phyloP scores from a whole-genome alignment of 2,329 filamentous ascomycete species.

The Aureobasidium subglaciale region DNA sequence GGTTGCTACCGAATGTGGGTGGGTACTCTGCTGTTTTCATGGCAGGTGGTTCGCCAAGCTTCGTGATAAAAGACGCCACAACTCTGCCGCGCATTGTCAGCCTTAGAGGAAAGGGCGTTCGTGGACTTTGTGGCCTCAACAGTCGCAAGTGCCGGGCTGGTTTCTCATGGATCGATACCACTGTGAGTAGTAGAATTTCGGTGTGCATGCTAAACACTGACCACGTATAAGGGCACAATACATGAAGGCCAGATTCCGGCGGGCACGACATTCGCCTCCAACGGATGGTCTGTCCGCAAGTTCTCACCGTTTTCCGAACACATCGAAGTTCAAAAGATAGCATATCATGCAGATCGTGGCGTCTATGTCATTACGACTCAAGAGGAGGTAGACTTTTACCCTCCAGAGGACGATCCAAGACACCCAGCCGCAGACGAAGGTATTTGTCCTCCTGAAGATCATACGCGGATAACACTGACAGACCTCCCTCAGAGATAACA shows the following conservation, averaged over 20 bases:
- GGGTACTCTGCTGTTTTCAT: constrained; percentile 80
- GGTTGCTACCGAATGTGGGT: constrained; percentile 56
- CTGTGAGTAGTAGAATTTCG: constrained; percentile 28
- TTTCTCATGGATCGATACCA: constrained; percentile 71
- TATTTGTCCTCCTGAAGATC: constrained; percentile 23
- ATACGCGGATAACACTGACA: constrained; percentile 10
- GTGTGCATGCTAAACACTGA: constrained; percentile 19
- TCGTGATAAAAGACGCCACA: constrained; percentile 75
- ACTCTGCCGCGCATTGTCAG: constrained; percentile 59
- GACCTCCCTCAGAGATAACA: constrained; percentile 36
- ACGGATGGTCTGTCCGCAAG: constrained; percentile 69
- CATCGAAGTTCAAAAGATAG: constrained; percentile 63
- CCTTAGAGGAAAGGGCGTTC: constrained; percentile 60
- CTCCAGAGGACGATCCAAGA: constrained; percentile 81
- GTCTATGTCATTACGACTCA: constrained; percentile 73
- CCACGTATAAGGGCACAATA: constrained; percentile 52
- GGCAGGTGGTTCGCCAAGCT: constrained; percentile 69
- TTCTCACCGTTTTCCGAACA: constrained; percentile 49
- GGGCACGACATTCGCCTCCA: constrained; percentile 62
- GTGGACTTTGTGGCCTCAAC: constrained; percentile 68
- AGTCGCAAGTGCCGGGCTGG: constrained; percentile 70
- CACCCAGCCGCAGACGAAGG: constrained; percentile 71
- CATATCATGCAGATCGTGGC: constrained; percentile 67
- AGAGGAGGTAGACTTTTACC: constrained; percentile 61
- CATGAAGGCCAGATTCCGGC: constrained; percentile 65